These are phyloP conservation scores for Begonia masoniana DNA, from an alignment of 306 rosid genomes.

Conservation along the genomic window DNA sequence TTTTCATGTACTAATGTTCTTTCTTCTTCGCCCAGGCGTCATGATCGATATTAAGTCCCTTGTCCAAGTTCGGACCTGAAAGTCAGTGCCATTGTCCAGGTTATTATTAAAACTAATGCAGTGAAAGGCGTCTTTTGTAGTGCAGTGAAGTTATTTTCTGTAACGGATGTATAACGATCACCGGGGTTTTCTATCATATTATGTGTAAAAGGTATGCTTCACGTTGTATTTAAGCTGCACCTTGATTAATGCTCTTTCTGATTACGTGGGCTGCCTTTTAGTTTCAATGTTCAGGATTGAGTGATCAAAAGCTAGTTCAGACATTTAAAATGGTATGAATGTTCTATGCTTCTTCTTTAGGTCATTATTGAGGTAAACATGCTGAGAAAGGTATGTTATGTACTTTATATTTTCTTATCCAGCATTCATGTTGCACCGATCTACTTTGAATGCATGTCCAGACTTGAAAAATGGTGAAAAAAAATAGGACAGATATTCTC, in stretches of 20 bases:
- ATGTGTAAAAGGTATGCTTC: background rate
- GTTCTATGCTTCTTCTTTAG: background rate
- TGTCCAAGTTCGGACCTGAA: background rate
- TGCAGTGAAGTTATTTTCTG: background rate
- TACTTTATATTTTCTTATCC: background rate
- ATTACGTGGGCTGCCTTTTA: background rate
- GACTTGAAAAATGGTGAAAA: too few species aligned
- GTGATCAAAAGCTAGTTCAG: background rate
- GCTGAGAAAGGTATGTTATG: background rate
- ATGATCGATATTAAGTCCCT: slow-evolving; percentile 61
- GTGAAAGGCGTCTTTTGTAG: background rate
- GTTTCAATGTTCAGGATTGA: background rate
- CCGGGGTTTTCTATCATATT: background rate
- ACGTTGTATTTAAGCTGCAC: background rate
- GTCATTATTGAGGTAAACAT: background rate
- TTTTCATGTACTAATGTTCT: background rate
- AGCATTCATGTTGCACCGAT: too few species aligned
- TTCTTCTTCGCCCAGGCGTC: slow-evolving; percentile 40
- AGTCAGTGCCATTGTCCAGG: background rate
- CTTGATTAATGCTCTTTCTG: background rate
- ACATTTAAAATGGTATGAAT: background rate
- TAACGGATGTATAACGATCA: background rate
- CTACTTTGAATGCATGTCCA: too few species aligned
- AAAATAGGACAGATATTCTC: too few species aligned
- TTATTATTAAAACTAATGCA: background rate